These are phyloP conservation scores for Grosmannia penicillata DNA, from an alignment of 2,329 filamentous ascomycete species.

Conservation along the genomic window DNA sequence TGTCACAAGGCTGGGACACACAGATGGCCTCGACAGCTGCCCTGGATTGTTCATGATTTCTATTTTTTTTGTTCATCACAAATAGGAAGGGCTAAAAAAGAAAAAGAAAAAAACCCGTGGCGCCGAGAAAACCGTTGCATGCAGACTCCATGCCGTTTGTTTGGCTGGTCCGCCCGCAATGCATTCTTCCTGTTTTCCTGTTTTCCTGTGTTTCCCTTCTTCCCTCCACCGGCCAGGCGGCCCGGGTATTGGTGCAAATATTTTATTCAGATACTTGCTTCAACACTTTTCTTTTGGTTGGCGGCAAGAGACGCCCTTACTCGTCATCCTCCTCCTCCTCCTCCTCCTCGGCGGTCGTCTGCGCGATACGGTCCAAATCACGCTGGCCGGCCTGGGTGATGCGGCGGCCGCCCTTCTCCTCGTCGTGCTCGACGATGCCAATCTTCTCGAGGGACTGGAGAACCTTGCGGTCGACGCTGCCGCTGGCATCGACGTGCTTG, in stretches of 20 bases:
- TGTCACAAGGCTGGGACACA: not conserved
- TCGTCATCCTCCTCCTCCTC: conserved; percentile 45
- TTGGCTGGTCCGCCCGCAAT: not conserved
- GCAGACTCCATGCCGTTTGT: not conserved
- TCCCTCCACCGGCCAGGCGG: too few species aligned
- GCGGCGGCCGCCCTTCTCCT: conserved; percentile 96
- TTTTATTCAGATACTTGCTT: too few species aligned
- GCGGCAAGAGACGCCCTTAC: conserved; percentile 16
- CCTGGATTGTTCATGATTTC: not conserved
- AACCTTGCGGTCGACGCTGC: conserved; percentile 93
- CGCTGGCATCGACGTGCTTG: conserved; percentile 90
- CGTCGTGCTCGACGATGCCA: conserved; percentile 90
- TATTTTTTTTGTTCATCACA: conserved; percentile 2
- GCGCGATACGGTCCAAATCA: conserved; percentile 93
- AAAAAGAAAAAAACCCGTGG: conserved; percentile 5
- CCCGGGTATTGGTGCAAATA: too few species aligned
- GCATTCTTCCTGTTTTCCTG: not conserved
- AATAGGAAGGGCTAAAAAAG: not conserved
- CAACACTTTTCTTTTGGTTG: not conserved
- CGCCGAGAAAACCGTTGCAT: conserved; percentile 4
- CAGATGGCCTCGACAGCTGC: not conserved
- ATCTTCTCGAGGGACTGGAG: conserved; percentile 99
- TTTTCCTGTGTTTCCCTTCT: not conserved
- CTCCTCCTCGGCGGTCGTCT: conserved; percentile 62
- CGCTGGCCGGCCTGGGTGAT: conserved; percentile 97